Base-by-base conservation (phyloP, 495 filamentous ascomycete genomes). In the Talaromyces ruber region DNA sequence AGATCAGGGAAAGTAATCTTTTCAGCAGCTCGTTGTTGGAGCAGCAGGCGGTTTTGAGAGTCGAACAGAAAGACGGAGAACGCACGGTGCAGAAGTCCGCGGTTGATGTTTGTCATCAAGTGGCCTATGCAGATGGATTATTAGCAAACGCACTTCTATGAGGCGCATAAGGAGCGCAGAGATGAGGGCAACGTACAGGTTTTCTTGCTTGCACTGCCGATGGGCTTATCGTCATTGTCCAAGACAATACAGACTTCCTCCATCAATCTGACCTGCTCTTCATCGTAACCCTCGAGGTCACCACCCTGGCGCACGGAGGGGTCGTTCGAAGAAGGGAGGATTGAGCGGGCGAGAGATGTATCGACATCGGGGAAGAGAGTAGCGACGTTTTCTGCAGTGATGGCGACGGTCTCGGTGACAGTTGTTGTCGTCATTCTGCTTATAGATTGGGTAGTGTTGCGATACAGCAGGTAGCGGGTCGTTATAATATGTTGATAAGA, bases 1-100 rank as follows among this genome's bases (percentile, higher is more conserved):
- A 97, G 93, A 71, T 92, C 90, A 32, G 94, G 94, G 79, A 99
- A 99, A 16, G 94, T 99, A 74, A 99, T 99, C 81, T 99, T 99
- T 78, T 97, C 93, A 51, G 88, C 79, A 54, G 94, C 94, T 66
- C 94, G 89, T 78, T 97, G 94, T 75, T 99, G 94, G 30, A 99
- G 86, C 45, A 98, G 86, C 64, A 99, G 80, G 68, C 90, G 87
- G 68, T 92, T 89, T 64, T 93, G 82, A 37, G 83, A 83, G 73
- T 97, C 90, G 81, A 99, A 99, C 65, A 99, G 86, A 80, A 98
- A 99, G 65, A 93, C 89, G 52, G 93, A 97, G 75, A 99, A 99
- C 56, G 94, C 94, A 57, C 94, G 90, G 79, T 99, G 94, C 18
- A 99, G 86, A 39, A 99, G 86, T 34, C 94, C 94, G 67, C 89